Percentiles rank a stretch among this genome's conserved stretches.
phyloP scores from a whole-genome alignment of 164 flowering plant species.

The Vitis rotundifolia region DNA sequence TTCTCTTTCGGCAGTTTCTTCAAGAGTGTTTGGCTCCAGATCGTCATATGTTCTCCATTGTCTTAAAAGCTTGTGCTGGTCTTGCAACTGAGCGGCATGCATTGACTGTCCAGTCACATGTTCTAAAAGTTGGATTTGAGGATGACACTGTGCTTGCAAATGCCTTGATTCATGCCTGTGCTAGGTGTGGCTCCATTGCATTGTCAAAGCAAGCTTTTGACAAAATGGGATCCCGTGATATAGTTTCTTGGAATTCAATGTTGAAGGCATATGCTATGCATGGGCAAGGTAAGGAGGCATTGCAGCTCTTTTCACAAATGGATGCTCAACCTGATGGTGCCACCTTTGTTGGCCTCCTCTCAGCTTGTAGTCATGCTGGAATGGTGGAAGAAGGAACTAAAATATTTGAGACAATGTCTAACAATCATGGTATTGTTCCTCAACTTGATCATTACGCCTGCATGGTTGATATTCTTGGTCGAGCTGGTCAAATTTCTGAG shows the following conservation, averaged over 20 bases:
- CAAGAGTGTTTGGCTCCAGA: constrained; percentile 52
- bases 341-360: constrained; percentile 73
- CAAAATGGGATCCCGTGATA: constrained; percentile 41
- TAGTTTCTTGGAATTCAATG: constrained; percentile 81
- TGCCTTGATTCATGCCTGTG: constrained; percentile 73
- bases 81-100: constrained; percentile 56
- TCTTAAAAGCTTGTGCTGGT: constrained; percentile 72
- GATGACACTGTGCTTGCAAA: constrained; percentile 51
- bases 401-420: constrained; percentile 52
- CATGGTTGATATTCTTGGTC: constrained; percentile 75
- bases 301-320: constrained; percentile 54
- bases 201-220: constrained; percentile 50
- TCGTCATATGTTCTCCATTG: constrained; percentile 53
- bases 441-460: constrained; percentile 79
- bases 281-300: constrained; percentile 57
- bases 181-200: constrained; percentile 62
- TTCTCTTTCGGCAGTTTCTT: constrained; percentile 43
- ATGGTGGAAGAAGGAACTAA: constrained; percentile 55
- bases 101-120: constrained; percentile 47
- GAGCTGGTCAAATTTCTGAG: constrained; percentile 56
- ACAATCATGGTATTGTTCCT: constrained; percentile 43
- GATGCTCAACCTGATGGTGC: constrained; percentile 54
- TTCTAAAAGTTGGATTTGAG: constrained; percentile 49
- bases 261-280: constrained; percentile 75
- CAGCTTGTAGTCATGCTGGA: constrained; percentile 82